A percentile compares a stretch with the other conserved stretches of the same genome.
Evolutionary conservation across 1,284 basidiomycete species (phyloP).

Genomic region (Cutaneotrichosporon sp.): DNA sequence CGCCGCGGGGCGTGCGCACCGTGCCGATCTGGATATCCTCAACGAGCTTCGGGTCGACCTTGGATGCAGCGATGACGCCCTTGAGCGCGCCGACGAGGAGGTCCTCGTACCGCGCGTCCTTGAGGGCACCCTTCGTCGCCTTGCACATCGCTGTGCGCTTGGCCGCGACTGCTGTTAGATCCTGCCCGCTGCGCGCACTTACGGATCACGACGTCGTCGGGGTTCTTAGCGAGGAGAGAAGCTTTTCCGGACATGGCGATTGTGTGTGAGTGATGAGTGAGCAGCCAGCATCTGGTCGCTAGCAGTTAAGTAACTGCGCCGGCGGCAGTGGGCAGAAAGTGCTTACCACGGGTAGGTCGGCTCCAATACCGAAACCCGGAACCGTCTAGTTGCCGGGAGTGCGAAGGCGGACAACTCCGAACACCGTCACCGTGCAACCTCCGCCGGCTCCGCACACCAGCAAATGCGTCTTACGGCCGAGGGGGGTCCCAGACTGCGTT

Average conservation of each 20-base stretch:
- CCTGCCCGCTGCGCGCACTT: background rate
- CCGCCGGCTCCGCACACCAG: too few relatives aligned
- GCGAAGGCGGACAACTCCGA: too few relatives aligned
- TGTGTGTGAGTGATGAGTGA: background rate
- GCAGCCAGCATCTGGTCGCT: too few relatives aligned
- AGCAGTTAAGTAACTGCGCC: too few relatives aligned
- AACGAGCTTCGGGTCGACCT: constrained; percentile 73
- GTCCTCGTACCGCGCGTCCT: constrained; percentile 79
- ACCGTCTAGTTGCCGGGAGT: too few relatives aligned
- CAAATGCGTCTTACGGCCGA: too few relatives aligned
- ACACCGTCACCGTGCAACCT: too few relatives aligned
- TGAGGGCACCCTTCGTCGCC: constrained; percentile 82
- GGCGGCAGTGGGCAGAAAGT: too few relatives aligned
- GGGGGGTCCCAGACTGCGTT: too few relatives aligned
- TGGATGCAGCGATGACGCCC: constrained; percentile 39
- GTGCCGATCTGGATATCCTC: constrained; percentile 59
- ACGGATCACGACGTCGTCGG: constrained; percentile 22
- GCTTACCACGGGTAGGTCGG: too few relatives aligned
- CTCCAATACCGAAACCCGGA: too few relatives aligned
- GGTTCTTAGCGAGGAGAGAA: constrained; percentile 16
- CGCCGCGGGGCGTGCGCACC: constrained; percentile 46
- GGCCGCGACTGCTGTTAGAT: constrained; percentile 11
- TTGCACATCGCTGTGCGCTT: constrained; percentile 38
- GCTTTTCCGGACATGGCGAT: constrained; percentile 10
- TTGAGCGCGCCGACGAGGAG: constrained; percentile 67